These are phyloP conservation scores for Cucumis cinereus DNA, from an alignment of 306 rosid genomes.

Conservation along the genomic window DNA sequence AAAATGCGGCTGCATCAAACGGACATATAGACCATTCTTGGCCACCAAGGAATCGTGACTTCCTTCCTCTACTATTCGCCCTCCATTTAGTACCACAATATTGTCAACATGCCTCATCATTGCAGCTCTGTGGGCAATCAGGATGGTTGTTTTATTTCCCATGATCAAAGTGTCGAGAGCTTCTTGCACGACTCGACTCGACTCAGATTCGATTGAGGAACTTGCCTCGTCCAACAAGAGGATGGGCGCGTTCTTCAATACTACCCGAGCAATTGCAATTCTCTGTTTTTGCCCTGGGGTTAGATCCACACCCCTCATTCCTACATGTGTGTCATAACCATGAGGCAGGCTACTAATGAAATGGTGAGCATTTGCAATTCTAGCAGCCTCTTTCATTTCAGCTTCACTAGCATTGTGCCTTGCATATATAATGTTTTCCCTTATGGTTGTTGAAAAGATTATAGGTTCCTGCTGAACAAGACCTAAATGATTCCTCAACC, in stretches of 20 bases:
- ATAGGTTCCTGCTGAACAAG: conserved; percentile 98
- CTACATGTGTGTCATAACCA: conserved; percentile 97
- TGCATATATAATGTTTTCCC: conserved; percentile 96
- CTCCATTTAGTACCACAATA: conserved; percentile 98
- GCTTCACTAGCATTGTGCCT: conserved; percentile 99
- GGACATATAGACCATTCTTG: conserved; percentile 84
- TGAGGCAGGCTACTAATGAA: conserved; percentile 96
- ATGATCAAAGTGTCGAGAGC: conserved; percentile 94
- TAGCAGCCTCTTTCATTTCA: conserved; percentile 96
- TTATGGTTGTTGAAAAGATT: conserved; percentile 88
- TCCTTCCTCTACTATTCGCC: conserved; percentile 96
- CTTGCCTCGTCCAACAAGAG: conserved; percentile 95
- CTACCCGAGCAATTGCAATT: conserved; percentile 92
- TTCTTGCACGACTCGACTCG: conserved; percentile 98
- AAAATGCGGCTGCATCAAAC: conserved; percentile 97
- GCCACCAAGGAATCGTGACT: conserved; percentile 63
- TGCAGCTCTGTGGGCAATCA: conserved; percentile 97
- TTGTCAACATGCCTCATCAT: conserved; percentile 99
- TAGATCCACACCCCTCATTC: conserved; percentile 98
- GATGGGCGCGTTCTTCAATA: conserved; percentile 91
- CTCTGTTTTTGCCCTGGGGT: conserved; percentile 99
- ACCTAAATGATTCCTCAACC: conserved; percentile 96
- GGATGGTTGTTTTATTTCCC: conserved; percentile 98
- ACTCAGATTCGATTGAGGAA: conserved; percentile 94
- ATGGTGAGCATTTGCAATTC: conserved; percentile 98